Base-by-base conservation (phyloP, 176 grass and related monocot species). In the Pharus latifolius region DNA sequence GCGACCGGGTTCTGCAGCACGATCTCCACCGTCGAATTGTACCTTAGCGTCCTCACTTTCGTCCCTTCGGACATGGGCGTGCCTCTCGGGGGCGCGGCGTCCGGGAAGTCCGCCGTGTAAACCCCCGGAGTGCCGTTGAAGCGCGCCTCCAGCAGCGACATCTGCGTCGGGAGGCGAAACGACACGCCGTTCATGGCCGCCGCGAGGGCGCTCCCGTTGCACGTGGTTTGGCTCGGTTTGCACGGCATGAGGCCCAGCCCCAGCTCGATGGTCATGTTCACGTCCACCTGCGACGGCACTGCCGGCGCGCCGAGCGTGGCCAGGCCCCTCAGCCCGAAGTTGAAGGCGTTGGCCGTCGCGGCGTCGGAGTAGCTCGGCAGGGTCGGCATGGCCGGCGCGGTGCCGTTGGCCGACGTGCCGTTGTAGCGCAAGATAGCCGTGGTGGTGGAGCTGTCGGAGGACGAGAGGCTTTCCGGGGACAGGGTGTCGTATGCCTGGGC, bases 1-100 rank as follows among this genome's bases (percentile, higher is more conserved):
- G 74, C 68, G 9, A 47, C 19, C 15, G 93, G 90, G 42, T 88
- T 81, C 80, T 90, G 83, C 26, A 96, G 78, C 72, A 96, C 89
- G 24, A 96, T 49, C 88, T 96, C 89, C 62, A 92, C 93, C 19
- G 81, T 86, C 49, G 86, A 75, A 62, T 92, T 92, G 83, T 89
- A 92, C 31, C 19, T 42, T 7, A 96, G 28, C 67, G 37, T 75
- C 80, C 64, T 82, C 28, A 89, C 54, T 65, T 66, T 84, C 5
- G 78, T 92, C 6, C 63, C 73, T 68, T 89, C 83, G 2, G 49
- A 7, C 67, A 91, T 86, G n/a, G 47, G 28, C 63, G 56, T 76
- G 67, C 56, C 73, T 28, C 49, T 85, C n/a, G 55, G 38, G 43
- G 89, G 83, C 35, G 86, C 77, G 20, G 51, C 72, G 83, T 89